Evolutionary conservation across 1,139 yeast genomes (phyloP).

Genomic region (Blastobotrys arbuscula): DNA sequence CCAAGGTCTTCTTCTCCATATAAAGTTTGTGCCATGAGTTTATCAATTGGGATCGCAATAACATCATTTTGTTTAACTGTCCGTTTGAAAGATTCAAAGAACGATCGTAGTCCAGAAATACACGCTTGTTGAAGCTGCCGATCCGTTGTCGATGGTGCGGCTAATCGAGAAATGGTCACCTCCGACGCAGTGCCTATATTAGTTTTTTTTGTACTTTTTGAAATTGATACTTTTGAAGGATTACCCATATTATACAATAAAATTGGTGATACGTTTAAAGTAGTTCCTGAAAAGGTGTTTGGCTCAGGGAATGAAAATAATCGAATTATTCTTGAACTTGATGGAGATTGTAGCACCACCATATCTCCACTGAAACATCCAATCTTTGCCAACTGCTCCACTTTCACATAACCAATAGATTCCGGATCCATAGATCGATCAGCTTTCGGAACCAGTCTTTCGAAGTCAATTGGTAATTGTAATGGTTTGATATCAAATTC

Average conservation of each 20-base stretch:
- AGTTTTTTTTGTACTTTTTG: constrained; percentile 16
- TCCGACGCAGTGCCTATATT: constrained; percentile 40
- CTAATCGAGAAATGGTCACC: constrained; percentile 58
- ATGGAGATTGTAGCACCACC: constrained; percentile 13
- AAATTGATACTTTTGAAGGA: constrained; percentile 19
- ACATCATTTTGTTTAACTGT: constrained; percentile 58
- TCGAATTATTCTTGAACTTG: constrained; percentile 38
- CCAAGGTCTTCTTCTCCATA: constrained; percentile 36
- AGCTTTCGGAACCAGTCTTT: constrained; percentile 28
- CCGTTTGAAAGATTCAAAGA: constrained; percentile 55
- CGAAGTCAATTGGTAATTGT: constrained; percentile 19
- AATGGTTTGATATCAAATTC: constrained; percentile 23
- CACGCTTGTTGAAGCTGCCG: constrained; percentile 60
- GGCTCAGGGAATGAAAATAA: constrained; percentile 64
- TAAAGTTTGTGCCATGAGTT: constrained; percentile 58
- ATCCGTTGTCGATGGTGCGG: constrained; percentile 69
- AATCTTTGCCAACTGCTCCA: constrained; percentile 48
- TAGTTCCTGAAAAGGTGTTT: constrained; percentile 39
- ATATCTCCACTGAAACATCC: constrained; percentile 70
- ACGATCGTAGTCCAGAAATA: constrained; percentile 54
- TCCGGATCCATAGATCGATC: constrained; percentile 37
- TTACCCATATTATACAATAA: constrained; percentile 47
- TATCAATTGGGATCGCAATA: constrained; percentile 74
- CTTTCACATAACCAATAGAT: constrained; percentile 48
- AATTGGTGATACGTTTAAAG: constrained; percentile 59